Base-by-base conservation (phyloP, 2,329 filamentous ascomycete species). In the Xylariaceae sp. region DNA sequence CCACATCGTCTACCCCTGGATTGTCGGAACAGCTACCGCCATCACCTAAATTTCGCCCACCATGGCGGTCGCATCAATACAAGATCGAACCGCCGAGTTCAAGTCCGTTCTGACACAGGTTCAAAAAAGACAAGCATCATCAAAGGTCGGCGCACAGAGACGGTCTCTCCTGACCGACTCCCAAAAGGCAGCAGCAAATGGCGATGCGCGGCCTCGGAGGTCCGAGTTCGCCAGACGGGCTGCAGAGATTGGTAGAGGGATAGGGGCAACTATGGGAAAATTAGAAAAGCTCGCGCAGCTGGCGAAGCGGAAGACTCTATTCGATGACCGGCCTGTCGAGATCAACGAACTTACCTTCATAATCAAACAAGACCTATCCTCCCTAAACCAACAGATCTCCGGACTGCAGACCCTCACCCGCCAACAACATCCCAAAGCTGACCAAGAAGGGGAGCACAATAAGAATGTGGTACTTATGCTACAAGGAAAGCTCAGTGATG, bases 331-430 rank as follows among this genome's bases (percentile, higher is more conserved):
- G 72, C 92, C 95, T 0, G 91, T 97, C 53, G 95, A 99, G 76
- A 97, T 98, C 74, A 95, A 95, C 74, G 92, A 98, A 75, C 86
- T 97, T 73, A 97, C 93, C 6, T 97, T 93, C 71, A 90, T 98
- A 71, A 97, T 98, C 81, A 98, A 98, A 78, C 94, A 98, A 80
- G 94, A 98, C 70, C 85, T 98, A 49, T 91, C 92, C 1, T 87
- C 80, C 8, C 74, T 86, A 19, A 98, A 97, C 75, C 87, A 92
- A 65, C 90, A 96, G 71, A 98, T 98, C 67, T 89, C 90, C 41
- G 81, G 82, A 8, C 80, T 99, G n/a, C 91, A 96, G 71, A 78
- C 83, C 6, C 82, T 97, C 41, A 89, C 92, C 12, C 85, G 87
- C 51, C 84, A 90, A 57, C 88, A 93, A 74, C 89, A 94, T 67